Evolutionary conservation across 352 stramenopile genomes (phyloP), one percentile per base, ranked within the genome.

Genomic region (Pythium myriotylum): DNA sequence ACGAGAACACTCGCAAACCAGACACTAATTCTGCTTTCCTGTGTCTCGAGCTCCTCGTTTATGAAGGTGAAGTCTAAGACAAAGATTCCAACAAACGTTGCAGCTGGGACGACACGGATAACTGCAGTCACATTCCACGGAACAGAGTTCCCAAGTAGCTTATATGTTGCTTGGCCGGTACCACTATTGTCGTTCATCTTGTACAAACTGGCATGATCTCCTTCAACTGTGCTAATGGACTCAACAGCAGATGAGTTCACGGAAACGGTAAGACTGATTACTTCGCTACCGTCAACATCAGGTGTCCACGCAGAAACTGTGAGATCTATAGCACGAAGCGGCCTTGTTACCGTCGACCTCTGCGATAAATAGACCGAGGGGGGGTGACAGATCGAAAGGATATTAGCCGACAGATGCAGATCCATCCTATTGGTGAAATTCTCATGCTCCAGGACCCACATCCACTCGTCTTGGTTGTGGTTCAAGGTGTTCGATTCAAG

Each of bases 31-130:
- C 39, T 42, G 3, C 14, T 58, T 6, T 62, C 51, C 9, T 27
- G 23, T 10, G 37, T 62, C 23, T 52, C 45, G 13, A 39, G 10
- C 59, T 67, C 60, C 2, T 22, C 26, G 27, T 61, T 62, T 3
- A 27, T 6, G 12, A 62, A 26, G 17, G 27, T 17, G 20, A 67
- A n/a, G 12, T 52, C 42, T 9, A 62, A 22, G 2, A 46, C 45
- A 23, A 62, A 53, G 16, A 67, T 57, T 8, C 60, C 60, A 13
- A 67, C 52, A 24, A 67, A 67, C 2, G 57, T 39, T 29, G 45
- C 60, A 19, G 43, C 35, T 1, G 60, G 51, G 2, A 53, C 20
- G 19, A 67, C 26, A 22, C 54, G 33, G 0, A 66, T 16, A 22
- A 4, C 48, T 12, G 33, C 53, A 6, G 32, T 20, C 20, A 66